Conservation (phyloP, 345 rosid genomes). For the Adansonia digitata region DNA sequence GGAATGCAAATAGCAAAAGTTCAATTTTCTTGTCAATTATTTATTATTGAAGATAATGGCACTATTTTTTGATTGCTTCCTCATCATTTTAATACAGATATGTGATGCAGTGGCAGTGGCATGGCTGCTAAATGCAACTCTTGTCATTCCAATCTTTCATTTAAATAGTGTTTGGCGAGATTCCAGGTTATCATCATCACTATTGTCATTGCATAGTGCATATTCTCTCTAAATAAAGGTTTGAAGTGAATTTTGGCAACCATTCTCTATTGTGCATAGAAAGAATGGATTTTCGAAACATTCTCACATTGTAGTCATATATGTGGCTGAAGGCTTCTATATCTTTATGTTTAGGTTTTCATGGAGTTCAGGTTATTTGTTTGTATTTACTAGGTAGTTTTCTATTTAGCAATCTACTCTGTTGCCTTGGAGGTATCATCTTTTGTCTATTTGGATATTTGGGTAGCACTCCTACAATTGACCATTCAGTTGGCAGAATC, state of each 20-base stretch:
- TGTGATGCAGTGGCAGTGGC: constrained; percentile 99
- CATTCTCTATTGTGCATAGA: background rate
- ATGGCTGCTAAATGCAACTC: constrained; percentile 91
- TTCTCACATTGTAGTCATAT: background rate
- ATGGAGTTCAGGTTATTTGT: background rate
- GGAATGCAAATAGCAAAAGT: background rate
- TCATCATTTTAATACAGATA: constrained; percentile 42
- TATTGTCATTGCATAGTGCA: background rate
- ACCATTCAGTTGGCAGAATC: background rate
- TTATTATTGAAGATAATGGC: background rate
- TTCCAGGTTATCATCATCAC: constrained; percentile 61
- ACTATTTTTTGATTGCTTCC: constrained; percentile 4
- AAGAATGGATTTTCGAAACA: background rate
- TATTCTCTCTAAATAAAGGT: background rate
- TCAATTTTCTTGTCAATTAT: background rate
- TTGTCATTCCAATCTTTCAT: constrained; percentile 90
- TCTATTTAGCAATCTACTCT: background rate
- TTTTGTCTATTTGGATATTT: background rate
- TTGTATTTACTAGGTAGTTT: background rate
- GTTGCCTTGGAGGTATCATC: background rate
- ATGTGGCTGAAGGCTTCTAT: background rate
- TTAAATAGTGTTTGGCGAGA: constrained; percentile 97
- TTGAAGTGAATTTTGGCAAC: background rate
- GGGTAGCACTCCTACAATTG: background rate
- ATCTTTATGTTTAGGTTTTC: background rate